Base-by-base conservation (phyloP, 352 stramenopile species). In the Elongisporangium anandrum region DNA sequence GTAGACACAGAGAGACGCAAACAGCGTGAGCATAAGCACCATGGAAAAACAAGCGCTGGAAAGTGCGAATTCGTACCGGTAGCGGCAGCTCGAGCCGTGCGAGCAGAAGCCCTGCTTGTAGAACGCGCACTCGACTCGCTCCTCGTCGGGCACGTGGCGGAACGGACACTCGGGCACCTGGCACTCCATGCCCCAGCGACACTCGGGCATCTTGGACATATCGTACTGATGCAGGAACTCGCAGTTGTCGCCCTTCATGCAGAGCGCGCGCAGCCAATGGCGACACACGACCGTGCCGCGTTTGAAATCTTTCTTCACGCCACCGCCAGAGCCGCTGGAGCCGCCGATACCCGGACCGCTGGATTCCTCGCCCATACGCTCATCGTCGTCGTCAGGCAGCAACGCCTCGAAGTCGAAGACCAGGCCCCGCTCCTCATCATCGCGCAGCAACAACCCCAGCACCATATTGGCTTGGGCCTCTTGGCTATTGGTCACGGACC, bases 91-190 rank as follows among this genome's bases (percentile, higher is more conserved):
- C 6, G 92, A 89, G 22, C 96, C 96, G 60, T 99, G 95, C 49
- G 96, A 98, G 71, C 96, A 99, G 80, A 99, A 99, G 26, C 97
- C 97, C 68, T 99, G 95, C 62, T 88, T 94, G 75, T 99, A 99
- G 73, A 99, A 99, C 6, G 97, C 94, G 68, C 97, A 99, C 68
- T 99, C 95, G 54, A 98, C 85, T 47, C 95, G 83, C 79, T 99
- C 97, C 52, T 97, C 90, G 50, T 99, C 96, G 15, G 81, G 92
- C 19, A 98, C 97, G 72, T 99, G 96, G 21, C 94, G 89, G 73
- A 99, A 98, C 1, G 95, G 95, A 80, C 96, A 99, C 70, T 99
- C 94, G 26, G 95, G 93, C 52, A 98, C 91, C 66, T 99, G 96
- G 50, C 96, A 99, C 57, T 97, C 88, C 77, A 98, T 97, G 19